Conservation (phyloP, 202 grass and related monocot genomes). For the Zizania palustris region DNA sequence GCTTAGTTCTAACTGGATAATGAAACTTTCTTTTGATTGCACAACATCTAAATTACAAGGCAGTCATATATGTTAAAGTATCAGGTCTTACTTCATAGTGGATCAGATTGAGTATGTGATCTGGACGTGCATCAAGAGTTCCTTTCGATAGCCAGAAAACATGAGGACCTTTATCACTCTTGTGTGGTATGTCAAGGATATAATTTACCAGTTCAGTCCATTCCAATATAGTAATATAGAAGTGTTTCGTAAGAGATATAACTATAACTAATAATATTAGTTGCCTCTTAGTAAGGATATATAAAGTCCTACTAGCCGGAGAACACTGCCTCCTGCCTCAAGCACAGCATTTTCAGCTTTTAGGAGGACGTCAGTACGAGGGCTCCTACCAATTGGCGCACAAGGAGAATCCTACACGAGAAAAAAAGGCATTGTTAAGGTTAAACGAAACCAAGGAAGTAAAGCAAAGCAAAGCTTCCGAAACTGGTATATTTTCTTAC, state of each 20-base stretch:
- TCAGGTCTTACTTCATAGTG: constrained; percentile 75
- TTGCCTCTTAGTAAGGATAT: constrained; percentile 63
- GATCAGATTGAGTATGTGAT: constrained; percentile 90
- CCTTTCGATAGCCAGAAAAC: constrained; percentile 74
- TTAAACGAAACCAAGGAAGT: constrained; percentile 34
- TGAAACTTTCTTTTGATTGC: neutral
- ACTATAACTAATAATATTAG: constrained; percentile 1
- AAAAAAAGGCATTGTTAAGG: constrained; percentile 32
- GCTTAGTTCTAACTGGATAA: neutral
- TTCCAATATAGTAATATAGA: constrained; percentile 29
- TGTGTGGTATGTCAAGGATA: constrained; percentile 66
- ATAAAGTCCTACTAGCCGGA: constrained; percentile 91
- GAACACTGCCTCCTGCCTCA: constrained; percentile 70
- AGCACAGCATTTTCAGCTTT: constrained; percentile 84
- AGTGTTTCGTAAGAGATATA: neutral
- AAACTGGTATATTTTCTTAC: no score
- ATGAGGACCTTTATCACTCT: constrained; percentile 81
- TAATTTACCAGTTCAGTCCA: neutral
- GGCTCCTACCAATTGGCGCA: constrained; percentile 67
- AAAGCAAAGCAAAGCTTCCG: no score
- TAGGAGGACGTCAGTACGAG: constrained; percentile 74
- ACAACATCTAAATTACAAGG: neutral
- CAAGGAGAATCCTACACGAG: constrained; percentile 73
- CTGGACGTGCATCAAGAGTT: constrained; percentile 73
- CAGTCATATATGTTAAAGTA: constrained; percentile 21